Base-by-base conservation (phyloP, 768 basidiomycete genomes). In the Roridomyces roridus region DNA sequence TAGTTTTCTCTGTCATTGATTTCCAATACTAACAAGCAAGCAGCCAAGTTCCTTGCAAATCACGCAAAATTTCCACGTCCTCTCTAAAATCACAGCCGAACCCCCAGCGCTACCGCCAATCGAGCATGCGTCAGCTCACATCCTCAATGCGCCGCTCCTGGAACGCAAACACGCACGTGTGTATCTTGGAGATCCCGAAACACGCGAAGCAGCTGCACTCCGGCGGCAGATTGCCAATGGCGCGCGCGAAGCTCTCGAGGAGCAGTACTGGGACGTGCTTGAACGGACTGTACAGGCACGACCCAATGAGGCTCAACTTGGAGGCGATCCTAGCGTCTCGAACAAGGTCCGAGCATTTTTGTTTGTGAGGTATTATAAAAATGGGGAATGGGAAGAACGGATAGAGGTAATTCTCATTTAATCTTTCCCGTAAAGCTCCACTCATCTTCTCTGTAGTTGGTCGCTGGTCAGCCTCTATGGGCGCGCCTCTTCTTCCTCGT, bases 401-500 rank as follows among this genome's bases (percentile, higher is more conserved):
- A 87, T 97, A 56, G 95, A 98, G 83, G 94, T 93, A 26, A 17
- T 83, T 69, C 9, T 15, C n/a, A 44, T 17, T 18, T 26, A 29
- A 20, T 29, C 41, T 18, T 40, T 25, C 26, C 18, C 1, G 17
- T 26, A 17, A 10, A 10, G n/a, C n/a, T 39, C 62, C 14, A 63
- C 28, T 24, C 18, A 50, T 20, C 12, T 7, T 61, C n/a, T 51
- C 40, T 50, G 21, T 54, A 96, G 91, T 76, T 94, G 55, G 85
- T 96, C 21, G 87, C 90, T 52, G 91, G 91, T 10, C 89, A 91
- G 65, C 93, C 95, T 1, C 64, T 98, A 12, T 99, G 95, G 94
- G 96, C 96, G 10, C 88, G 92, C 54, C 69, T 96, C n/a, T 98
- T 92, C 74, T 96, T 90, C 74, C 83, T 99, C 15, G 80, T 99